phyloP scores from a whole-genome alignment of 1,284 basidiomycete species.

The Naganishia sp. region DNA sequence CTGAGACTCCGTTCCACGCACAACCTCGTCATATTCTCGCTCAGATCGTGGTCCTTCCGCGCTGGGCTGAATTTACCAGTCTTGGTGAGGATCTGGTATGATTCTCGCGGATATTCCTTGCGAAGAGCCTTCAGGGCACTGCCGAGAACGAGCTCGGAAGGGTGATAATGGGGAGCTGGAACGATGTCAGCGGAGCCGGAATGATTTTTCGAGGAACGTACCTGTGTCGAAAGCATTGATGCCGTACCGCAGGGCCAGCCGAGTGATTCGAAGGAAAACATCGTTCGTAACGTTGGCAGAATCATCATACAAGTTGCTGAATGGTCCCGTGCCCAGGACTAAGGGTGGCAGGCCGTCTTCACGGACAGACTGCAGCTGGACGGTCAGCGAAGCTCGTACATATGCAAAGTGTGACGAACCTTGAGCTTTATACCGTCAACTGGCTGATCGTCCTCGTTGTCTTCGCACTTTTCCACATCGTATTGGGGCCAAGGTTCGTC shows the following conservation, averaged over 20 bases:
- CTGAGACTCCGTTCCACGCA: constrained; percentile 72
- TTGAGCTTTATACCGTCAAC: constrained; percentile 17
- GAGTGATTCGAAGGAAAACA: constrained; percentile 62
- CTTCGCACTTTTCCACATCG: constrained; percentile 14
- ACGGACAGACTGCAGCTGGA: background rate
- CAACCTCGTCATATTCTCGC: constrained; percentile 66
- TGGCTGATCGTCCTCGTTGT: constrained; percentile 24
- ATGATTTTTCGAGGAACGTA: constrained; percentile 52
- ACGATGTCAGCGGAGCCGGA: constrained; percentile 10
- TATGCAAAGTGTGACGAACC: background rate
- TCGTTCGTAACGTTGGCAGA: constrained; percentile 60
- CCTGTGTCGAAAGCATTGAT: constrained; percentile 85
- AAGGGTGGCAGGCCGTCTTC: constrained; percentile 57
- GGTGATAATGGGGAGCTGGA: constrained; percentile 71
- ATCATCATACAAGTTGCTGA: constrained; percentile 72
- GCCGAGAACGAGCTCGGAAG: constrained; percentile 86
- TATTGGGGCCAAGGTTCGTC: constrained; percentile 26
- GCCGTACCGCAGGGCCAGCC: constrained; percentile 81
- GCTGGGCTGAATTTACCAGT: constrained; percentile 78
- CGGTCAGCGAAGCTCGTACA: background rate
- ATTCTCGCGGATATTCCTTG: constrained; percentile 72
- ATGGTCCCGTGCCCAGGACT: constrained; percentile 68
- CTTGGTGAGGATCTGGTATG: constrained; percentile 88
- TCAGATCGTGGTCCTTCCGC: constrained; percentile 68
- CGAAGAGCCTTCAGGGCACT: constrained; percentile 66